Conservation (phyloP, 139 green algal species). For the Diplosphaera chodatii region DNA sequence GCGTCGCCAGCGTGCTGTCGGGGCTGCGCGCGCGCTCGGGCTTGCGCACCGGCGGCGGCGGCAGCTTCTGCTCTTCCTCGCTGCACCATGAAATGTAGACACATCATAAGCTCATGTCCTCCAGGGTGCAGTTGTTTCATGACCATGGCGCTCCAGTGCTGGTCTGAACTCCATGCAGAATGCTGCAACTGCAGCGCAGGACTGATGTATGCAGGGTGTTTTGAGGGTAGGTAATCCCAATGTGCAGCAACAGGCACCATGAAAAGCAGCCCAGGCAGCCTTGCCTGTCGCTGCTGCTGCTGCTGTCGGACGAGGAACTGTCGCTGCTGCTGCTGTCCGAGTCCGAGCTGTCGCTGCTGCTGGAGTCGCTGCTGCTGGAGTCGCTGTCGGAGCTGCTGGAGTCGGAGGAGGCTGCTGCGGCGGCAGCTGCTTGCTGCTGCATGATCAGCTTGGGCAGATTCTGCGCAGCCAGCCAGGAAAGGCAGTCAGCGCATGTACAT, state of each 20-base stretch:
- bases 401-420: background rate
- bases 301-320: conserved; percentile 5
- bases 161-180: too few relatives aligned
- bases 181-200: too few relatives aligned
- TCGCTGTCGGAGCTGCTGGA: background rate
- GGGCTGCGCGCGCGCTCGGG: background rate
- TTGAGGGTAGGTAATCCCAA: too few relatives aligned
- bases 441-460: conserved; percentile 34
- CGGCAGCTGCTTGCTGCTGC: conserved; percentile 19
- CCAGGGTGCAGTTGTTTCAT: too few relatives aligned
- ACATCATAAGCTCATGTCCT: too few relatives aligned
- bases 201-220: too few relatives aligned
- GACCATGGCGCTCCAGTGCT: too few relatives aligned
- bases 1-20: background rate
- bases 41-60: background rate
- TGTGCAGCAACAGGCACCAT: too few relatives aligned
- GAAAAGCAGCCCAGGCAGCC: too few relatives aligned
- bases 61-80: background rate
- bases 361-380: conserved; percentile 3
- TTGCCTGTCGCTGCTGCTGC: conserved; percentile 2
- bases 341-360: conserved; percentile 3
- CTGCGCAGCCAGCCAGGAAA: background rate
- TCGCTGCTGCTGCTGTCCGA: conserved; percentile 8
- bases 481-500: too few relatives aligned
- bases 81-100: too few relatives aligned